Base-by-base conservation (phyloP, 345 rosid species). In the Balakata baccata region DNA sequence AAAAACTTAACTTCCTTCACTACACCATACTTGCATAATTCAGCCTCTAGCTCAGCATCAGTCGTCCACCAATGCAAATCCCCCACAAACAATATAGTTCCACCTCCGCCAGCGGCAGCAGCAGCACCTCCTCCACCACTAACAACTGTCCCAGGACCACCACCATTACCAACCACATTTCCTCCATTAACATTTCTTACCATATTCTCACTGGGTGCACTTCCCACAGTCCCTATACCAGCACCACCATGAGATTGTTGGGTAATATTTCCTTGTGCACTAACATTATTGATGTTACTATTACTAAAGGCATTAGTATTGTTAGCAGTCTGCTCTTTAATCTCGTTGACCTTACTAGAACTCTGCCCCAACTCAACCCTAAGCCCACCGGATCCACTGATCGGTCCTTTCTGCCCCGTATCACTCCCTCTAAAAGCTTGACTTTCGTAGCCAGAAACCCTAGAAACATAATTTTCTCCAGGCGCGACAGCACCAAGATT, bases 21-120 rank as follows among this genome's bases (percentile, higher is more conserved):
- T 3, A 64, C 66, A 72, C 96, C 93, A 77, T 87, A 90, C 81
- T 89, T 84, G 78, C 85, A 87, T 59, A 86, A 75, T 75, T 81
- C 94, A 4, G 76, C 68, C 85, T 90, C 96, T 59, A 92, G 82
- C 69, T 92, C 94, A 0, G 90, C 91, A 86, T 92, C 96, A 1
- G 93, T 92, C 6, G 96, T 92, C 96, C 98, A 92, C 98, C 94
- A 92, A 81, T 90, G 96, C 85, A 92, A 76, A 66, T 92, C 94
- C 9, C 98, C 98, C 68, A 92, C 90, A 77, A 89, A 92, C 75
- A 92, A 78, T 73, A 84, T 81, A 0, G 91, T 84, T 58, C 61
- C 39, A 65, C 80, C 75, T 1, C 84, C 80, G 11, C 85, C 83
- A 6, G 85, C 85, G 8, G 80, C 88, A 6, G 78, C 79, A 17